phyloP scores from a whole-genome alignment of 2,329 filamentous ascomycete species.

The Geoglossum cookeanum region DNA sequence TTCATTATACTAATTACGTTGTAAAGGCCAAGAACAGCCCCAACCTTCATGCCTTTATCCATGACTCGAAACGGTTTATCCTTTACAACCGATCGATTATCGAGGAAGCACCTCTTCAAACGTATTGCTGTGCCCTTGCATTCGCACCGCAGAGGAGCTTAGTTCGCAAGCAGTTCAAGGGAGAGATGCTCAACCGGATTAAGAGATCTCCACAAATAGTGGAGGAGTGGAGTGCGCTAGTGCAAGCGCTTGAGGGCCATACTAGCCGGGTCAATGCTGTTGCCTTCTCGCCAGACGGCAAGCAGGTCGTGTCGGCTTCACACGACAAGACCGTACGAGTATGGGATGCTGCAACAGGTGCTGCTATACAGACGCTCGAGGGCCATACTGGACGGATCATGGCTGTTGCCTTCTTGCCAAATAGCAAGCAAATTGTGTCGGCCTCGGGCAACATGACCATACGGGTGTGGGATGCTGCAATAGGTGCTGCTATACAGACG shows the following conservation, averaged over 20 bases:
- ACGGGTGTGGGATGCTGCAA: background rate
- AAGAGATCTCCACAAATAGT: slow-evolving; percentile 4
- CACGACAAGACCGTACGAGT: background rate
- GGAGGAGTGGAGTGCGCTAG: slow-evolving; percentile 7
- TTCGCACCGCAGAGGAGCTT: slow-evolving; percentile 16
- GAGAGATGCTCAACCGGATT: slow-evolving; percentile 8
- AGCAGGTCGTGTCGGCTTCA: background rate
- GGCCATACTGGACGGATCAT: background rate
- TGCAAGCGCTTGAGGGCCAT: slow-evolving; percentile 1
- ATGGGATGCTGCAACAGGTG: slow-evolving; percentile 2
- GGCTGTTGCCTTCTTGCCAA: background rate
- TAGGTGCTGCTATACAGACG: background rate
- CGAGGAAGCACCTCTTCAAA: slow-evolving; percentile 16
- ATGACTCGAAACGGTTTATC: slow-evolving; percentile 17
- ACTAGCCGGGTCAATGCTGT: background rate
- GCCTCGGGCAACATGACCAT: background rate
- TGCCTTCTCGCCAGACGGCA: slow-evolving; percentile 3
- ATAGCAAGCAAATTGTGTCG: background rate
- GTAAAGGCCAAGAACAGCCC: background rate
- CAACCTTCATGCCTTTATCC: slow-evolving; percentile 9
- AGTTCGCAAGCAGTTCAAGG: slow-evolving; percentile 8
- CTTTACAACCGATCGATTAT: slow-evolving; percentile 13
- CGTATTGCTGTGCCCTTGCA: slow-evolving; percentile 18
- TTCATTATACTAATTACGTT: background rate
- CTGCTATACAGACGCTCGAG: background rate